phyloP scores from a whole-genome alignment of 768 basidiomycete genomes.

The Rhizopogon salebrosus region DNA sequence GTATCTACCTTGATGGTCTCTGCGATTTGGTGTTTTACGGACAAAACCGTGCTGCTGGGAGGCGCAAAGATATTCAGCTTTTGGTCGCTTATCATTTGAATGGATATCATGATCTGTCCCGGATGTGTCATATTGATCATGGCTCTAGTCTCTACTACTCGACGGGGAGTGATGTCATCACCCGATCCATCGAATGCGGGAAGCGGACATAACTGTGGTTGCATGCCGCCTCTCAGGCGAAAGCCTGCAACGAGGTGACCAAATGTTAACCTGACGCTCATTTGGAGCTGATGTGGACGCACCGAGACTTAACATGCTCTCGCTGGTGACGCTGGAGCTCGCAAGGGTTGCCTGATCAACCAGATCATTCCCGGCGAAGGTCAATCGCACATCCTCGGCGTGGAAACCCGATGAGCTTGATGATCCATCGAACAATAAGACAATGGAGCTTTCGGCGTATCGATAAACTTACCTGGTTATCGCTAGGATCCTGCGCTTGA shows the following conservation, averaged over 20 bases:
- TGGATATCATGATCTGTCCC: constrained; percentile 1
- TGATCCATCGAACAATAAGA: neutral
- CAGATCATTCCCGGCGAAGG: neutral
- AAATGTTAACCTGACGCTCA: neutral
- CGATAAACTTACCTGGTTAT: neutral
- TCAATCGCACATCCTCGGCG: neutral
- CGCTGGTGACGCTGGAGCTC: neutral
- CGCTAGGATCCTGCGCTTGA: constrained; percentile 1
- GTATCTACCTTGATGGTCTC: neutral
- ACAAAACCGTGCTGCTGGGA: neutral
- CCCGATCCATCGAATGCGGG: neutral
- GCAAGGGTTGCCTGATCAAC: neutral
- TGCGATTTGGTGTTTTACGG: neutral
- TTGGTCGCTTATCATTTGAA: constrained; percentile 1
- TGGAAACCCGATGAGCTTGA: neutral
- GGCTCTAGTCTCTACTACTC: neutral
- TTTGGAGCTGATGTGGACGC: neutral
- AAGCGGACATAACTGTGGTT: constrained; percentile 1
- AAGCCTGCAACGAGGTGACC: neutral
- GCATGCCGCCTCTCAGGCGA: constrained; percentile 6
- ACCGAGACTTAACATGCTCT: neutral
- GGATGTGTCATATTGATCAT: neutral
- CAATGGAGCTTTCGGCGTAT: neutral
- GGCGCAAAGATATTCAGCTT: neutral
- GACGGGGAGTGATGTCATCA: neutral